phyloP scores from a whole-genome alignment of 352 stramenopile genomes.

The Globisporangium lucens region DNA sequence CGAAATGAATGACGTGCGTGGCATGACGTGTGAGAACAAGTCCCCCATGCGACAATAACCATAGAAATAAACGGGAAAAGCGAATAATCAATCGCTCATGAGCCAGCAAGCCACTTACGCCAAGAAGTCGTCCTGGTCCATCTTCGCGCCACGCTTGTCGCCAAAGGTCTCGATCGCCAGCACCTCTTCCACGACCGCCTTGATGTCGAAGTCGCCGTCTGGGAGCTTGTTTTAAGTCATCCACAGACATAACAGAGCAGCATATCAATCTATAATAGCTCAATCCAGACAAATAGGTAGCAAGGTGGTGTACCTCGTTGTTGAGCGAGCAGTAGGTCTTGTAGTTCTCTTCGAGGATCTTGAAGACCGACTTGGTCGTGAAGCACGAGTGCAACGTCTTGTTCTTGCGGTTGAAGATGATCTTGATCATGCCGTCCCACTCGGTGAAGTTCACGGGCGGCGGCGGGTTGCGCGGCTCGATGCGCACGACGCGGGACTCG shows the following conservation, averaged over 20 bases:
- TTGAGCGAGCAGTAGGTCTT: constrained; percentile 94
- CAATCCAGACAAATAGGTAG: background rate
- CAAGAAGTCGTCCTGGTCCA: constrained; percentile 99
- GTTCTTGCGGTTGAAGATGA: constrained; percentile 99
- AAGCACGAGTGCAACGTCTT: constrained; percentile 98
- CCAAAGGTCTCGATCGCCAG: constrained; percentile 86
- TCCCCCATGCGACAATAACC: background rate
- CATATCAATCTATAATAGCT: background rate
- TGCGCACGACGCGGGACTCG: constrained; percentile 95
- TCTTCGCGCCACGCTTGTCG: constrained; percentile 92
- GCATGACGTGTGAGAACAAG: background rate
- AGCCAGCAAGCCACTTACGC: constrained; percentile 40
- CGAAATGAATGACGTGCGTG: background rate
- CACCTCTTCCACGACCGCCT: constrained; percentile 93
- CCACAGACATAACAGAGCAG: constrained; percentile 6
- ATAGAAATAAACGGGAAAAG: background rate
- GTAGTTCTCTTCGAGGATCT: constrained; percentile 96
- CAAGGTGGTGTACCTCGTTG: constrained; percentile 46
- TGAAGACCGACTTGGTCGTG: constrained; percentile 95
- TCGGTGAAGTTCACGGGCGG: constrained; percentile 99
- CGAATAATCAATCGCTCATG: background rate
- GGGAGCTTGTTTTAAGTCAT: constrained; percentile 34
- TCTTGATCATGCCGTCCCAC: constrained; percentile 99
- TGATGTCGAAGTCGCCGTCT: constrained; percentile 84
- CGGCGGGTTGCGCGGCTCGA: constrained; percentile 97